Percentiles rank a stretch among this genome's conserved stretches.
Evolutionary conservation across 208 protist species (phyloP).

Genomic region (Acanthamoeba pearcei): DNA sequence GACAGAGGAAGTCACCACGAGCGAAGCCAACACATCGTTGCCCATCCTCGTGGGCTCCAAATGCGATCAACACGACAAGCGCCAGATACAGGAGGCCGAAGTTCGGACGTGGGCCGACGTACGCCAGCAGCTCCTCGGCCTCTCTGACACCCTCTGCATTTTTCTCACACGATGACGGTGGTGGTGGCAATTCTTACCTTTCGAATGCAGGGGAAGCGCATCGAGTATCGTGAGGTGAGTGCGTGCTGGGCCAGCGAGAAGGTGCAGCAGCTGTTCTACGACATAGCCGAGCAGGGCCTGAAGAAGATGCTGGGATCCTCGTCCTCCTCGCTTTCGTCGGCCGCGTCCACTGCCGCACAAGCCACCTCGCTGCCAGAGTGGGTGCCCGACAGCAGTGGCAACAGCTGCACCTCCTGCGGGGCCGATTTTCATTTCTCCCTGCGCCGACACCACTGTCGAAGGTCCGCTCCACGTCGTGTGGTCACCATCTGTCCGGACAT

Average conservation of each 20-base stretch:
- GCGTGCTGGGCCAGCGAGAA: slow-evolving; percentile 21
- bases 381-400: slow-evolving; percentile 58
- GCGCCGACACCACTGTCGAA: slow-evolving; percentile 32
- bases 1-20: slow-evolving; percentile 51
- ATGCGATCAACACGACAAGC: neutral
- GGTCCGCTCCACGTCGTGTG: neutral
- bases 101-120: slow-evolving; percentile 10
- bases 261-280: slow-evolving; percentile 8
- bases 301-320: slow-evolving; percentile 7
- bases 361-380: slow-evolving; percentile 52
- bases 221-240: slow-evolving; percentile 30
- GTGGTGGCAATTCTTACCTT: too few relatives aligned
- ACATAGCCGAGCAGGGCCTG: slow-evolving; percentile 3
- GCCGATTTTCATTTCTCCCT: slow-evolving; percentile 29
- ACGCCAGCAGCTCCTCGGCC: neutral
- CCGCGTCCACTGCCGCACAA: neutral
- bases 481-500: too few relatives aligned
- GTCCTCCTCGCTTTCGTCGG: neutral
- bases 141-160: neutral
- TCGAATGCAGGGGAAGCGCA: slow-evolving; percentile 27
- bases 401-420: slow-evolving; percentile 51
- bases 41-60: slow-evolving; percentile 31
- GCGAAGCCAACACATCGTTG: neutral
- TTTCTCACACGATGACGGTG: too few relatives aligned
- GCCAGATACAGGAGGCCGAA: slow-evolving; percentile 10